These are phyloP conservation scores for Colletotrichum cuscutae DNA, from an alignment of 2,329 filamentous ascomycete genomes.

Conservation along the genomic window DNA sequence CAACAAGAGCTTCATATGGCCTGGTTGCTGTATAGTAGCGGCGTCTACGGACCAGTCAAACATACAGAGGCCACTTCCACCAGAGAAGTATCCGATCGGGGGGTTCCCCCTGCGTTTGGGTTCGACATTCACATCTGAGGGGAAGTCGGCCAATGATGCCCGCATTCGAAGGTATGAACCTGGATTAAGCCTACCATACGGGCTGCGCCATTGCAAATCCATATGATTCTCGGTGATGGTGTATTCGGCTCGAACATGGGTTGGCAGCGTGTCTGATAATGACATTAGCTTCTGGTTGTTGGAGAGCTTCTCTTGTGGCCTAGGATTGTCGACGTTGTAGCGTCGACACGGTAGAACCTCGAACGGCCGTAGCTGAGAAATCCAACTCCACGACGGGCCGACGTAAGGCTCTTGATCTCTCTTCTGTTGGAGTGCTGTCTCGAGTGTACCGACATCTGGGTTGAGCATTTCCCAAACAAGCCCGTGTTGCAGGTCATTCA, in stretches of 20 bases:
- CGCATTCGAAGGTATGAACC: not conserved
- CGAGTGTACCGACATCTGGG: not conserved
- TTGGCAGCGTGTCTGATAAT: not conserved
- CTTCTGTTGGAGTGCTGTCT: not conserved
- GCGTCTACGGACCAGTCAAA: not conserved
- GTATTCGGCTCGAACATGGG: not conserved
- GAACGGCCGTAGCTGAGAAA: not conserved
- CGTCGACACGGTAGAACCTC: not conserved
- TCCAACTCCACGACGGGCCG: constrained; percentile 14
- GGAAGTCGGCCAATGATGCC: not conserved
- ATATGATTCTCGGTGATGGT: not conserved
- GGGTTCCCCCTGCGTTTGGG: not conserved
- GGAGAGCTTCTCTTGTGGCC: not conserved
- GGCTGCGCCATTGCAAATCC: not conserved
- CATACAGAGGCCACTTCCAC: not conserved
- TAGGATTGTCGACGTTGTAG: not conserved
- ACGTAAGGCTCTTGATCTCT: not conserved
- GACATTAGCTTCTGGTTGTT: not conserved
- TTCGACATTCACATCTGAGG: not conserved
- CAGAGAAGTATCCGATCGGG: not conserved
- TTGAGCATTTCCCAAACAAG: not conserved
- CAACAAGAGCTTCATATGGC: not conserved
- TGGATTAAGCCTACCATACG: not conserved
- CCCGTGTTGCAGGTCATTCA: not conserved
- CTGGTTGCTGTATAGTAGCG: not conserved